phyloP scores from a whole-genome alignment of 805 yeast genomes.

The Monosporozyma siamensis region DNA sequence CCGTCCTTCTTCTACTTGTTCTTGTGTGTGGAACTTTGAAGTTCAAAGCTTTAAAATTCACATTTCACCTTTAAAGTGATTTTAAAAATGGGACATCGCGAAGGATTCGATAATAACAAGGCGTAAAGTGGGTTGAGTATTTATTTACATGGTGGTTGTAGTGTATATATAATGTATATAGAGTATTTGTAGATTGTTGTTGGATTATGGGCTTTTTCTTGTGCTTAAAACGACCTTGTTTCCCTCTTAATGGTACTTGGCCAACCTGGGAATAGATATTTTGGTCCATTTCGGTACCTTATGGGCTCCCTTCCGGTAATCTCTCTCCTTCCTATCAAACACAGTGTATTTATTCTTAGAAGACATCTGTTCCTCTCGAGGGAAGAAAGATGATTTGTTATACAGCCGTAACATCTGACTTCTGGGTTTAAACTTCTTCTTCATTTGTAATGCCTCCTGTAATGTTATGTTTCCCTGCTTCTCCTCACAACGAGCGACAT shows the following conservation, averaged over 20 bases:
- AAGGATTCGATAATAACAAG: too few relatives aligned
- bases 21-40: neutral
- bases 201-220: too few relatives aligned
- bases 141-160: neutral
- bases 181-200: neutral
- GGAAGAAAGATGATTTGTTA: slow-evolving; percentile 40
- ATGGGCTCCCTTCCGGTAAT: slow-evolving; percentile 84
- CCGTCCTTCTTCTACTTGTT: neutral
- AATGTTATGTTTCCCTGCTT: too few relatives aligned
- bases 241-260: slow-evolving; percentile 58
- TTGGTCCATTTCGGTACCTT: slow-evolving; percentile 89
- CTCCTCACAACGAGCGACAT: slow-evolving; percentile 17
- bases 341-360: slow-evolving; percentile 82
- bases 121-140: too few relatives aligned
- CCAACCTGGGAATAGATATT: slow-evolving; percentile 68
- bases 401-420: slow-evolving; percentile 20
- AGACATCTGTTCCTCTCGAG: slow-evolving; percentile 73
- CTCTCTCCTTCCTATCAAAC: slow-evolving; percentile 61
- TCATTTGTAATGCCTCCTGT: slow-evolving; percentile 13
- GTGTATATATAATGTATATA: neutral
- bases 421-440: slow-evolving; percentile 20
- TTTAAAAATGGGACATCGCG: too few relatives aligned
- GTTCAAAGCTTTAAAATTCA: too few relatives aligned
- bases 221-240: too few relatives aligned
- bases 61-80: too few relatives aligned